Conservation (phyloP, 495 filamentous ascomycete species). For the Neurospora pannonica region DNA sequence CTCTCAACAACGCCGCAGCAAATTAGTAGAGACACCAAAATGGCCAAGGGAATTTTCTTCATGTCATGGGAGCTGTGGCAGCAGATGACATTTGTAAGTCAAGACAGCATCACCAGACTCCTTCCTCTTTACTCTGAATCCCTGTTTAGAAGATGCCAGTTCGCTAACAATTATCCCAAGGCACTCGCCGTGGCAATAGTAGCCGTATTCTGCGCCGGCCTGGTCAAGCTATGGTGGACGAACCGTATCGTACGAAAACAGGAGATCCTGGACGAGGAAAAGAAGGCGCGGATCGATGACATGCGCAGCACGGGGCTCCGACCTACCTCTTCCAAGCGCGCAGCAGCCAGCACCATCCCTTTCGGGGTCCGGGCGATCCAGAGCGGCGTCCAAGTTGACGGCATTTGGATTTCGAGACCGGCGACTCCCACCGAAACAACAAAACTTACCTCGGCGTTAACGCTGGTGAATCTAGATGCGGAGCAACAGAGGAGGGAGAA, state of each 20-base stretch:
- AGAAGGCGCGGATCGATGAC: slow-evolving; percentile 45
- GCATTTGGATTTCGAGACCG: slow-evolving; percentile 73
- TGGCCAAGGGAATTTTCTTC: slow-evolving; percentile 52
- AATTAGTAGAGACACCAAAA: slow-evolving; percentile 1
- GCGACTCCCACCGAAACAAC: slow-evolving; percentile 40
- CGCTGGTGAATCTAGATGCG: slow-evolving; percentile 14
- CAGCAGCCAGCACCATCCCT: slow-evolving; percentile 52
- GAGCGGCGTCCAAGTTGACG: slow-evolving; percentile 74
- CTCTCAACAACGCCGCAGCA: neutral
- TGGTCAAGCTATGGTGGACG: slow-evolving; percentile 51
- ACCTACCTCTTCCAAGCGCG: slow-evolving; percentile 20
- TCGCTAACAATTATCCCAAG: slow-evolving; percentile 20
- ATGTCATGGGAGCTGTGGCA: slow-evolving; percentile 74
- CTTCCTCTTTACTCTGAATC: neutral
- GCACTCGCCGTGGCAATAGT: slow-evolving; percentile 39
- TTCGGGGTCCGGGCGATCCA: slow-evolving; percentile 88
- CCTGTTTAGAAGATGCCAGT: neutral
- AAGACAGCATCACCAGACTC: neutral
- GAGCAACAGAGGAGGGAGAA: slow-evolving; percentile 9
- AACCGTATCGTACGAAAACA: slow-evolving; percentile 57
- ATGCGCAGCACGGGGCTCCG: slow-evolving; percentile 41
- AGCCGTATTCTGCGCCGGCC: slow-evolving; percentile 42
- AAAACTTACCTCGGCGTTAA: slow-evolving; percentile 25
- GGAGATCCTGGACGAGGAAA: slow-evolving; percentile 54
- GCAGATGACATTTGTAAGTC: slow-evolving; percentile 80